phyloP scores from a whole-genome alignment of 768 basidiomycete species.

The Termitomyces sp. region DNA sequence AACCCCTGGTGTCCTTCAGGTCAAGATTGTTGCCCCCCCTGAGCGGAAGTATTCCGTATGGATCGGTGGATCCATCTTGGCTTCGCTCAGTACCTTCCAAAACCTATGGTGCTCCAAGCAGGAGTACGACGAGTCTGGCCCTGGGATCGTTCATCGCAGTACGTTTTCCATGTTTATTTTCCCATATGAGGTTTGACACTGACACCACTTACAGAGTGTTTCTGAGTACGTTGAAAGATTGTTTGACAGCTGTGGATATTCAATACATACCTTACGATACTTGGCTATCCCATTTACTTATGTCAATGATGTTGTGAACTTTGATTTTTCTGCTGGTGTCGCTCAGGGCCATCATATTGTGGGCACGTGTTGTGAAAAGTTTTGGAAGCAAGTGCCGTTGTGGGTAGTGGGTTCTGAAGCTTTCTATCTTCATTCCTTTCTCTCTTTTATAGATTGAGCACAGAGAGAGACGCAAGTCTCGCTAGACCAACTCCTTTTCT shows the following conservation, averaged over 20 bases:
- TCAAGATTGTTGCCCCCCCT: conserved; percentile 92
- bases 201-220: conserved; percentile 23
- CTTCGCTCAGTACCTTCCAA: conserved; percentile 93
- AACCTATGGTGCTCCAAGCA: conserved; percentile 93
- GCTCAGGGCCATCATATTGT: background rate
- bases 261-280: conserved; percentile 10
- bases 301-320: conserved; percentile 10
- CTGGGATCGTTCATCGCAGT: conserved; percentile 80
- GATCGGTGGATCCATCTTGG: conserved; percentile 86
- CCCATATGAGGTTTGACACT: background rate
- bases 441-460: background rate
- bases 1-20: conserved; percentile 29
- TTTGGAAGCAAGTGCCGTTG: conserved; percentile 5
- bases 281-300: conserved; percentile 1
- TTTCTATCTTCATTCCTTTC: conserved; percentile 1
- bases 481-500: background rate
- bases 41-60: conserved; percentile 96
- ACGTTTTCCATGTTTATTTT: conserved; percentile 24
- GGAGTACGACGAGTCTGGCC: conserved; percentile 87
- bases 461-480: background rate
- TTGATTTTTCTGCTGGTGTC: background rate
- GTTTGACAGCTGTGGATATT: conserved; percentile 6
- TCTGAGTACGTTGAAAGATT: conserved; percentile 18
- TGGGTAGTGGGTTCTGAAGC: background rate
- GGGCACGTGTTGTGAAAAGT: conserved; percentile 14